phyloP scores from a whole-genome alignment of 495 filamentous ascomycete species.

The Xylaria venustula region DNA sequence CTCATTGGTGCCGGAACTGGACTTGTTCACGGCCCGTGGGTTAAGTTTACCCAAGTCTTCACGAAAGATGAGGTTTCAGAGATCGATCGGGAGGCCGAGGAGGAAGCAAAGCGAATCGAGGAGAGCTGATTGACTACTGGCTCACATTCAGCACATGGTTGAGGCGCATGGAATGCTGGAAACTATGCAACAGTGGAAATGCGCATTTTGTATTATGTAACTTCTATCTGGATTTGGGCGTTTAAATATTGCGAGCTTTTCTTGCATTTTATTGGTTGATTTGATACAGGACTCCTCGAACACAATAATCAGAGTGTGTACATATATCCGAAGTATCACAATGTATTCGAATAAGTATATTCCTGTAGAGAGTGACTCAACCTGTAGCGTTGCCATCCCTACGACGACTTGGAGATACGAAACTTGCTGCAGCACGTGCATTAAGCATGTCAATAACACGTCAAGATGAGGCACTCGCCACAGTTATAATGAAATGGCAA shows the following conservation, averaged over 20 bases:
- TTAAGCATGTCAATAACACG: background rate
- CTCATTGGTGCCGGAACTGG: slow-evolving; percentile 34
- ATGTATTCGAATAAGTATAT: background rate
- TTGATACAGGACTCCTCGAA: no score
- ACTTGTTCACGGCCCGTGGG: slow-evolving; percentile 37
- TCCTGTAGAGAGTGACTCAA: no score
- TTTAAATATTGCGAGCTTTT: background rate
- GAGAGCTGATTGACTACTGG: background rate
- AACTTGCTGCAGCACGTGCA: no score
- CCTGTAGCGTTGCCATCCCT: no score
- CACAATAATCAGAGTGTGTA: no score
- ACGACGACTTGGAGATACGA: no score
- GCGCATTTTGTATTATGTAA: no score
- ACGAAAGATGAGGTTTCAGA: slow-evolving; percentile 28
- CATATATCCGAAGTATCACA: background rate
- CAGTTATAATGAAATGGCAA: no score
- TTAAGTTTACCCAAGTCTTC: slow-evolving; percentile 28
- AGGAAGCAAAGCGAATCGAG: slow-evolving; percentile 21
- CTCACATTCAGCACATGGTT: no score
- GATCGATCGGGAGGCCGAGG: slow-evolving; percentile 29
- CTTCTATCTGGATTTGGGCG: background rate
- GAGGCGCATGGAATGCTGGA: no score
- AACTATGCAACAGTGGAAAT: no score
- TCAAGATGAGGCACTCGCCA: background rate
- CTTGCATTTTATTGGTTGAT: background rate